Percentiles rank a stretch among this genome's conserved stretches.
phyloP scores from a whole-genome alignment of 805 yeast species.

The Nakazawaea laoshanensis region DNA sequence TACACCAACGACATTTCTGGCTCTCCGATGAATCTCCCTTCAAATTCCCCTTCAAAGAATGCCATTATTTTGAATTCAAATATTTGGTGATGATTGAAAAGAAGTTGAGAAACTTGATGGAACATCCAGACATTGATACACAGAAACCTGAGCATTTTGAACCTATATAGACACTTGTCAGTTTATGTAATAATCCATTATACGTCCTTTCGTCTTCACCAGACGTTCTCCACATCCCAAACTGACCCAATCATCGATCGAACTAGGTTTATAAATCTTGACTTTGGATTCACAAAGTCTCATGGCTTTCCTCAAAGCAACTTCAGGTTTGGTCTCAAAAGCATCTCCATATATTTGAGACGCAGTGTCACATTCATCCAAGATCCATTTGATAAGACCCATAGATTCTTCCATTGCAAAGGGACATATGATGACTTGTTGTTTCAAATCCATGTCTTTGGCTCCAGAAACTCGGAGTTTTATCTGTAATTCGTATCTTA shows the following conservation, averaged over 20 bases:
- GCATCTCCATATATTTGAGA: constrained; percentile 11
- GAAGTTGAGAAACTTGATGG: constrained; percentile 1
- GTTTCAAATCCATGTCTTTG: constrained; percentile 37
- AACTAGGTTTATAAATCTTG: constrained; percentile 13
- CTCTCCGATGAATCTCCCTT: constrained; percentile 59
- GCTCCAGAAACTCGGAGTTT: constrained; percentile 40
- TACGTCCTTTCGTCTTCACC: constrained; percentile 18
- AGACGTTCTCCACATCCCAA: constrained; percentile 30
- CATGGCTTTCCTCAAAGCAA: constrained; percentile 18
- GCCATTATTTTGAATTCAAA: constrained; percentile 39
- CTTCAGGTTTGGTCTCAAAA: constrained; percentile 25
- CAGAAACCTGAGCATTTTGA: no score
- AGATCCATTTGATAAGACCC: constrained; percentile 43
- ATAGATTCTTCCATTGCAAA: constrained; percentile 39
- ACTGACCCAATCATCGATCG: constrained; percentile 27
- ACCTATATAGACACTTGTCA: no score
- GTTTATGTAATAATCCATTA: constrained; percentile 8
- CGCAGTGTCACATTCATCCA: constrained; percentile 43
- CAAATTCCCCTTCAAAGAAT: constrained; percentile 60
- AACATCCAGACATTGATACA: not conserved
- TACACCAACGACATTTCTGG: constrained; percentile 41
- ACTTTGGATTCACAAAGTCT: constrained; percentile 22
- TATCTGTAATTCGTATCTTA: constrained; percentile 41
- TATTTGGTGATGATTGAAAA: constrained; percentile 5
- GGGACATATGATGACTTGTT: constrained; percentile 49